Evolutionary conservation across 2,329 filamentous ascomycete genomes (phyloP), one percentile per base, ranked within the genome.

Genomic region (Fusarium sulawesiense): DNA sequence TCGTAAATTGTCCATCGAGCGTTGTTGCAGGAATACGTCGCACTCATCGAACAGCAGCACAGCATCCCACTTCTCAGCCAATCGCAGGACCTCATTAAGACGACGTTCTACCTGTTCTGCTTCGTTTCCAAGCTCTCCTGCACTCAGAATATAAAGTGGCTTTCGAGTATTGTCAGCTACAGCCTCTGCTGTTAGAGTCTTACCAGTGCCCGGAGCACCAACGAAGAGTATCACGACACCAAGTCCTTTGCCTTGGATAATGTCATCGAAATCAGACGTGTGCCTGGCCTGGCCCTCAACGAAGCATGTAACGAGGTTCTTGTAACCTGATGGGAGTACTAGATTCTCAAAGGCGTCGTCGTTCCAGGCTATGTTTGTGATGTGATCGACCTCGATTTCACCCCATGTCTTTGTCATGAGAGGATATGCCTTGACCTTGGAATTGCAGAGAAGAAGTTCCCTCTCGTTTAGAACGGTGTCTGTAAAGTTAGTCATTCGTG

Each of bases 201-300:
- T 69, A 6, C 66, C 66, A 0, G 64, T 60, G 1, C 64, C 66
- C 2, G 60, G 66, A 1, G 60, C 44, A 2, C 66, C 66, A 3
- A 68, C 60, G 0, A 69, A 14, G 6, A 69, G 56, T 12, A 46
- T 27, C 3, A 69, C 6, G 3, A 68, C 60, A 1, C 44, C 21
- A 46, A 60, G 18, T 1, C 66, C 64, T 18, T 58, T 67, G 0
- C 63, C 63, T 47, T 40, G 18, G n/a, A 40, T 18, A 27, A 46
- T 37, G 10, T 37, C 34, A 37, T 37, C 18, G 6, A 37, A 37
- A n/a, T n/a, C 34, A n/a, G 34, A 37, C 6, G 34, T 37, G 6
- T 37, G 34, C 10, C 34, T 37, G 18, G 10, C 18, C 34, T 37
- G 18, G 3, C 18, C 34, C 34, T n/a, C 34, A n/a, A 37, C 18